Evolutionary conservation across 2,329 filamentous ascomycete species (phyloP), one percentile per base, ranked within the genome.

Genomic region (Xylaria arbuscula): DNA sequence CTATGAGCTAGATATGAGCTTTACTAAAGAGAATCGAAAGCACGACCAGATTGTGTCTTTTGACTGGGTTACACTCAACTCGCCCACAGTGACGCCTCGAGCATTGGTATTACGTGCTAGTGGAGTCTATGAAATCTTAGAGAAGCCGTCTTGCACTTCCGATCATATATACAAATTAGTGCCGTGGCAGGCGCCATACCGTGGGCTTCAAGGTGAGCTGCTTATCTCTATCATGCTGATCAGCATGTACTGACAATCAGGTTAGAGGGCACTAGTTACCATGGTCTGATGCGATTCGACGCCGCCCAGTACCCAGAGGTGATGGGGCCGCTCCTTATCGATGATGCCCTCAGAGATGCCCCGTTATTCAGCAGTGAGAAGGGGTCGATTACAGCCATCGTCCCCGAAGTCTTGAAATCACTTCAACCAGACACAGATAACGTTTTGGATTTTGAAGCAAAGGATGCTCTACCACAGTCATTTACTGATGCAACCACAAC

Each of bases 21-120:
- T 86, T 72, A 80, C 83, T 32, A 85, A 87, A 59, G 79, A 81
- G 38, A 80, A 81, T 38, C 81, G 84, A 71, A 86, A 86, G 76
- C 83, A 85, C 72, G 87, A 90, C 64, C 84, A 87, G 22, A 89
- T 91, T 38, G 87, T 91, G 8, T 90, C 89, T 0, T 91, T 91
- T 76, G 89, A 91, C 75, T 91, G 89, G 89, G 81, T 90, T 10
- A 90, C 87, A 3, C 80, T 90, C 55, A 82, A 85, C 11, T 87
- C 86, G 3, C 81, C 87, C 3, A 83, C 84, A 15, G 75, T 89
- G 57, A 84, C 84, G 28, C 87, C 88, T 36, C 83, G 89, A n/a
- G 80, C 89, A 47, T 77, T 91, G 28, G 87, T 88, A 1, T 77
- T 91, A 32, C 83, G 88, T 32, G 87, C 87, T 40, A 90, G 86